Evolutionary conservation across 345 rosid species (phyloP).

Genomic region (Lumnitzera racemosa): DNA sequence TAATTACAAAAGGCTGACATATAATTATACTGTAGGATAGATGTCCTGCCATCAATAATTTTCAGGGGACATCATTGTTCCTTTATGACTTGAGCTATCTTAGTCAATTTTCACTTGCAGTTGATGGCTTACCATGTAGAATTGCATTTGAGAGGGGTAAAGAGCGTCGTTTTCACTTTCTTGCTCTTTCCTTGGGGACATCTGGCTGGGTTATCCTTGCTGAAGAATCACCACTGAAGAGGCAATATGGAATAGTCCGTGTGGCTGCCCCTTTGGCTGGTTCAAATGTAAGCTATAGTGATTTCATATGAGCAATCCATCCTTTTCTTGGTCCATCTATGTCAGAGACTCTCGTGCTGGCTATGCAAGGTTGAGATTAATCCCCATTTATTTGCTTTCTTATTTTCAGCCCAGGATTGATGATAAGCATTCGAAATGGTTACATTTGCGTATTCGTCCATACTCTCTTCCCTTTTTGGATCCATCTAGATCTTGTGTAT

Average conservation of each 20-base stretch:
- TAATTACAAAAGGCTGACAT: too few species aligned
- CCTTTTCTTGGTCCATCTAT: not conserved
- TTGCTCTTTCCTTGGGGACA: conserved; percentile 55
- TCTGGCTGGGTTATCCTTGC: conserved; percentile 86
- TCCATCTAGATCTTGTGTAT: conserved; percentile 37
- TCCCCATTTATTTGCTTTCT: not conserved
- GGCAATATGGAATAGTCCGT: conserved; percentile 60
- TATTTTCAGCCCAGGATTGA: conserved; percentile 68
- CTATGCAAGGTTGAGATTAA: too few species aligned
- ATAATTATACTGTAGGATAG: too few species aligned
- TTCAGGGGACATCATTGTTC: too few species aligned
- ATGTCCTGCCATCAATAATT: too few species aligned
- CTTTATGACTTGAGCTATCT: conserved; percentile 14
- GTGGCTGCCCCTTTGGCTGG: conserved; percentile 85
- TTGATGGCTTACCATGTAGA: conserved; percentile 80
- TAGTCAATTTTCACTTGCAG: conserved; percentile 31
- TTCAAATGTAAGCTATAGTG: conserved; percentile 43
- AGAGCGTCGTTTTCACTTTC: conserved; percentile 71
- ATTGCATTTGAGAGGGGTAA: conserved; percentile 94
- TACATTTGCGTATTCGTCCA: conserved; percentile 87
- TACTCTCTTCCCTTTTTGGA: conserved; percentile 53
- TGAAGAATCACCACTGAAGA: conserved; percentile 65
- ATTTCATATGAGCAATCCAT: not conserved
- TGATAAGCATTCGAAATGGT: conserved; percentile 76
- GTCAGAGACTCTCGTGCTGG: too few species aligned